Evolutionary conservation across 495 filamentous ascomycete species (phyloP).

Genomic region (Aspergillus conjunctus): DNA sequence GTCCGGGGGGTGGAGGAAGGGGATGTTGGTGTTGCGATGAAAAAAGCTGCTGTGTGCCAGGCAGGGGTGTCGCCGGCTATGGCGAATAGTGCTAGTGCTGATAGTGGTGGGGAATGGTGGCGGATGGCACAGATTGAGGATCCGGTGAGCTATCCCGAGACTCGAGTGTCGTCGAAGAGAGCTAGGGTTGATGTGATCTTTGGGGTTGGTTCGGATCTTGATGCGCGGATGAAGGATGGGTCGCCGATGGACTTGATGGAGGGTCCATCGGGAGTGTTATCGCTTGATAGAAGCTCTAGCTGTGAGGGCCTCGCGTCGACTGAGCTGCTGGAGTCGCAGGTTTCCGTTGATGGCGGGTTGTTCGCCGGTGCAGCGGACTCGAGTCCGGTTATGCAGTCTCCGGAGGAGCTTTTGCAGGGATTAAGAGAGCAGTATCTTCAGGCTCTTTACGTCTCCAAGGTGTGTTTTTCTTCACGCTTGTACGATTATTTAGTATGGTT

Average conservation of each 20-base stretch:
- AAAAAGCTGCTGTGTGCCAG: slow-evolving; percentile 41
- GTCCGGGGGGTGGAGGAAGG: slow-evolving; percentile 60
- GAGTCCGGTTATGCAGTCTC: slow-evolving; percentile 45
- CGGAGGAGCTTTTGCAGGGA: slow-evolving; percentile 66
- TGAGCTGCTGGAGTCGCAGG: slow-evolving; percentile 22
- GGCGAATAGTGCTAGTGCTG: neutral
- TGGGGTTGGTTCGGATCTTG: slow-evolving; percentile 29
- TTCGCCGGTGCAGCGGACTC: slow-evolving; percentile 17
- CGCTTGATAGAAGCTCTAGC: slow-evolving; percentile 18
- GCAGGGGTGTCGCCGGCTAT: slow-evolving; percentile 29
- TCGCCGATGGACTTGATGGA: slow-evolving; percentile 28
- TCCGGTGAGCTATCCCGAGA: slow-evolving; percentile 27
- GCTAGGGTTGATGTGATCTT: slow-evolving; percentile 37
- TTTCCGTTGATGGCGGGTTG: slow-evolving; percentile 1
- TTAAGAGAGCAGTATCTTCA: slow-evolving; percentile 81
- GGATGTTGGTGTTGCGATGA: slow-evolving; percentile 37
- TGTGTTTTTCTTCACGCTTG: slow-evolving; percentile 31
- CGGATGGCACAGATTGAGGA: slow-evolving; percentile 42
- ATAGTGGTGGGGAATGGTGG: slow-evolving; percentile 40
- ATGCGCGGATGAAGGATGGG: slow-evolving; percentile 16
- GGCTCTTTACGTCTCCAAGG: slow-evolving; percentile 87
- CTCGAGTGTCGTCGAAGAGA: slow-evolving; percentile 26
- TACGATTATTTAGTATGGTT: neutral
- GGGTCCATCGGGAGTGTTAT: neutral
- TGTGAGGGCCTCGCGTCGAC: slow-evolving; percentile 8